phyloP scores from a whole-genome alignment of 2,329 filamentous ascomycete species.

The Ascochyta viciae-villosae region DNA sequence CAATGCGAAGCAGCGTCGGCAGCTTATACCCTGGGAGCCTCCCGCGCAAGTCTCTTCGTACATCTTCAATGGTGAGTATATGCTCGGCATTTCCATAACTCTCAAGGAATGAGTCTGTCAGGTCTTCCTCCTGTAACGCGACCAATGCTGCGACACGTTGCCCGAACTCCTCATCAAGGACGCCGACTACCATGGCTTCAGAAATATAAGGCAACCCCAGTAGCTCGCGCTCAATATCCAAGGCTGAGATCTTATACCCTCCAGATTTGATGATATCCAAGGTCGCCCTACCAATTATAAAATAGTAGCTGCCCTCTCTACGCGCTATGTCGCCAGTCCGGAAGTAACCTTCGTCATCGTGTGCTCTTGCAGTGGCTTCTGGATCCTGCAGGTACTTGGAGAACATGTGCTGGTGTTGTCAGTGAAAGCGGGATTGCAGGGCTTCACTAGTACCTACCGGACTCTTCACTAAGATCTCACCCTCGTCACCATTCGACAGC shows the following conservation, averaged over 20 bases:
- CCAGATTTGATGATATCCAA: constrained; percentile 64
- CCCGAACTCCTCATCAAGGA: constrained; percentile 62
- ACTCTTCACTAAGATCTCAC: constrained; percentile 54
- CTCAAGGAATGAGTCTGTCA: constrained; percentile 30
- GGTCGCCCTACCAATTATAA: constrained; percentile 60
- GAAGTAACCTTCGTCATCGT: constrained; percentile 58
- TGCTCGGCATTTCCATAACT: constrained; percentile 23
- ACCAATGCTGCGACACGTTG: constrained; percentile 64
- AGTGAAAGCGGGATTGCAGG: background rate
- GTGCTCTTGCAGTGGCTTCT: constrained; percentile 55
- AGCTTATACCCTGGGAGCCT: constrained; percentile 58
- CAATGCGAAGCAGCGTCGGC: constrained; percentile 56
- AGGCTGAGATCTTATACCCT: constrained; percentile 63
- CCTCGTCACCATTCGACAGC: constrained; percentile 56
- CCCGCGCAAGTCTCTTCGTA: constrained; percentile 54
- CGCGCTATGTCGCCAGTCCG: constrained; percentile 56
- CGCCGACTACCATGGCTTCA: constrained; percentile 62
- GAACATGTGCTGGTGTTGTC: constrained; percentile 47
- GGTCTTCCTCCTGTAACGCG: constrained; percentile 47
- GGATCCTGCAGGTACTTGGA: constrained; percentile 51
- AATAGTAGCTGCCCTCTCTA: constrained; percentile 56
- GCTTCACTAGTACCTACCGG: constrained; percentile 27
- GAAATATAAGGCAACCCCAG: constrained; percentile 57
- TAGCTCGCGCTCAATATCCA: constrained; percentile 63
- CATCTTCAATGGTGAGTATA: constrained; percentile 48